Conservation (phyloP, 2,329 filamentous ascomycete species). For the Alternaria solani region DNA sequence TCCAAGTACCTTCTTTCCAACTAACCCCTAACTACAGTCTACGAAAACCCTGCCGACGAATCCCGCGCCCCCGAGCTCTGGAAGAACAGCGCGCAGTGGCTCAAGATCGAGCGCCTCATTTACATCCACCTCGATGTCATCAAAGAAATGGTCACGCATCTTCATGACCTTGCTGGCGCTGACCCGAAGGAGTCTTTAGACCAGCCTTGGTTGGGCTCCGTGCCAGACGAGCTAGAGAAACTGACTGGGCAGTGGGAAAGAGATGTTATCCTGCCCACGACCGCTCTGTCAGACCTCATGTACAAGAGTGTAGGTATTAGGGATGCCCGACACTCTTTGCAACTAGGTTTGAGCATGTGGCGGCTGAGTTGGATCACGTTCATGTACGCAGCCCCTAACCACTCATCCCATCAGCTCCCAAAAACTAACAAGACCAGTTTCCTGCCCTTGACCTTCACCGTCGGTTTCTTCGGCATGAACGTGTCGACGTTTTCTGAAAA, state of each 20-base stretch:
- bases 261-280: slow-evolving; percentile 61
- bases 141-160: slow-evolving; percentile 55
- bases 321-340: slow-evolving; percentile 59
- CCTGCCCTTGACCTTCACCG: slow-evolving; percentile 65
- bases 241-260: slow-evolving; percentile 59
- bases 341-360: slow-evolving; percentile 60
- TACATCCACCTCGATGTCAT: slow-evolving; percentile 60
- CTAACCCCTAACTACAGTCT: slow-evolving; percentile 45
- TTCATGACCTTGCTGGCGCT: slow-evolving; percentile 53
- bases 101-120: slow-evolving; percentile 62
- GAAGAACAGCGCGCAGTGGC: slow-evolving; percentile 60
- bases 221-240: slow-evolving; percentile 55
- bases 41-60: slow-evolving; percentile 63
- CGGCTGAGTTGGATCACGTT: slow-evolving; percentile 74
- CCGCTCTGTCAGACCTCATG: slow-evolving; percentile 59
- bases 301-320: slow-evolving; percentile 63
- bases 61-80: slow-evolving; percentile 62
- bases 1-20: not conserved
- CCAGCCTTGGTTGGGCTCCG: slow-evolving; percentile 53
- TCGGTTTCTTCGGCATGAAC: slow-evolving; percentile 62
- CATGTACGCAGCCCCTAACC: slow-evolving; percentile 55
- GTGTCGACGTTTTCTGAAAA: slow-evolving; percentile 54
- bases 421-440: slow-evolving; percentile 48
- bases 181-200: slow-evolving; percentile 36
- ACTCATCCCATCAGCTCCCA: no score